Evolutionary conservation across 1,284 basidiomycete species (phyloP), one percentile per base, ranked within the genome.

Genomic region (Agroathelia rolfsii): DNA sequence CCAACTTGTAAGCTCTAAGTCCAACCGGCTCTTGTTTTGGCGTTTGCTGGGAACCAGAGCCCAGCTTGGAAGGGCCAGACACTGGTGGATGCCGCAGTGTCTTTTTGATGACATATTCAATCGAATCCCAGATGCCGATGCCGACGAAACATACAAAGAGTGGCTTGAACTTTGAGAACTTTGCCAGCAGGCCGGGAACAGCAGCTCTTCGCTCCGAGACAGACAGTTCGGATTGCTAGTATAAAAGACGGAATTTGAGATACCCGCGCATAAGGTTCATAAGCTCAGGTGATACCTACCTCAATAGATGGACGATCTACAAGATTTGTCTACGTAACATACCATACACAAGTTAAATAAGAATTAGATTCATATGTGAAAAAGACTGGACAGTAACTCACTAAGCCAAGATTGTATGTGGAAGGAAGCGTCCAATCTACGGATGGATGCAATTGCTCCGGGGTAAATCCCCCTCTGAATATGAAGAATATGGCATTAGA

Each of bases 141-240:
- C 83, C 83, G 4, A 85, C 74, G 45, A 85, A 82, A 42, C 78
- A 80, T 0, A 83, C 65, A 3, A 80, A 57, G 2, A 59, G 58
- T 0, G 83, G 83, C 2, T 62, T 63, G 39, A 62, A 61, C n/a
- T 42, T 50, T 0, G 53, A 43, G 16, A 87, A 54, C 47, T 85
- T 87, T 4, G 39, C 41, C 0, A 83, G 56, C 4, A 89, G 56
- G 0, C 42, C 33, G 0, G 66, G 62, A 0, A 75, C 72, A 3
- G 61, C 55, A 1, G 58, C 54, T 1, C 52, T 47, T 54, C 72
- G 70, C 47, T 83, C 80, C 2, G 53, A 42, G 3, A 47, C 50
- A 0, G 70, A 71, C 0, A 82, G 57, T 40, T 82, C 77, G n/a
- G 55, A 65, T 62, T 71, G 61, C 72, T 78, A 34, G 6, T 6